phyloP scores from a whole-genome alignment of 2,329 filamentous ascomycete genomes.

The Zalaria sp. region DNA sequence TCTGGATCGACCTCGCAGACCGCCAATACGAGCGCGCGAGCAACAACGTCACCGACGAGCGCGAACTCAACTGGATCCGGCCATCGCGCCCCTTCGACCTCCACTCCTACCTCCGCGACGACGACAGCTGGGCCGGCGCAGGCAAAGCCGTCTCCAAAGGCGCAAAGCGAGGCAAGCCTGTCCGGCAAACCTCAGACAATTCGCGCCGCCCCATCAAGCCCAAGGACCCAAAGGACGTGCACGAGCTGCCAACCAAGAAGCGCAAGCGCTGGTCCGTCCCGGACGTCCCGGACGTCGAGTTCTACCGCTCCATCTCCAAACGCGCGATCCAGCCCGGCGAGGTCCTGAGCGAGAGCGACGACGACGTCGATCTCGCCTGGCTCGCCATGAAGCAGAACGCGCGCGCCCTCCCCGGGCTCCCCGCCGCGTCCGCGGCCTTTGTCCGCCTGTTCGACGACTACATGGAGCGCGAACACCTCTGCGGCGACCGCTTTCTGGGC shows the following conservation, averaged over 20 bases:
- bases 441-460: constrained; percentile 22
- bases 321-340: constrained; percentile 22
- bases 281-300: constrained; percentile 18
- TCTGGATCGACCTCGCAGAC: constrained; percentile 6
- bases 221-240: constrained; percentile 8
- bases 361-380: constrained; percentile 25
- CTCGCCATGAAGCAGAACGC: constrained; percentile 17
- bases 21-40: constrained; percentile 12
- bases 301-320: constrained; percentile 27
- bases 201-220: not conserved
- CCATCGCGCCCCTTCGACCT: constrained; percentile 22
- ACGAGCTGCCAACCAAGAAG: constrained; percentile 7
- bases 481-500: constrained; percentile 17
- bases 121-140: constrained; percentile 6
- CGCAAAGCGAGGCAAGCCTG: not conserved
- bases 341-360: constrained; percentile 27
- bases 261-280: constrained; percentile 22
- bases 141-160: not conserved
- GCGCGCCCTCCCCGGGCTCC: constrained; percentile 10
- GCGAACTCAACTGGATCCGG: constrained; percentile 18
- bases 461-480: constrained; percentile 21
- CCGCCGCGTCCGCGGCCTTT: constrained; percentile 18
- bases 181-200: not conserved
- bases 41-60: constrained; percentile 12
- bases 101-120: constrained; percentile 16